A percentile compares a stretch with the other conserved stretches of the same genome.
Conservation (phyloP, 371 early-diverging fungal genomes). For the Funneliformis caledonium region DNA sequence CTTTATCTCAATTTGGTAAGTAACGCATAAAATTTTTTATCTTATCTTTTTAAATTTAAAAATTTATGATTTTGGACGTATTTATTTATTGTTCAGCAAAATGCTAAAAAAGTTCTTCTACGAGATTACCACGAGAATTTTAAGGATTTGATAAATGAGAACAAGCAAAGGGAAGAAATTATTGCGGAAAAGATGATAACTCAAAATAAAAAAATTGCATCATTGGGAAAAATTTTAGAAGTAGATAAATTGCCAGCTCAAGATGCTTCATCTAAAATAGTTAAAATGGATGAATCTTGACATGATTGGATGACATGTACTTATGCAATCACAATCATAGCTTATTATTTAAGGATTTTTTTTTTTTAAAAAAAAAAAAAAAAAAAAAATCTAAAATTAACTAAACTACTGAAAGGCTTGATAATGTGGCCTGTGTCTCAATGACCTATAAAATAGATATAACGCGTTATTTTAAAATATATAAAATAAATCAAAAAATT, state of each 20-base stretch:
- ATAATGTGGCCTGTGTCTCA: constrained; percentile 36
- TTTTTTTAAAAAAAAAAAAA: background rate
- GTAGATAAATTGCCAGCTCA: background rate
- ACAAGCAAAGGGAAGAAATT: background rate
- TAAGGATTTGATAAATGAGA: background rate
- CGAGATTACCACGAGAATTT: background rate
- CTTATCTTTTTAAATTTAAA: background rate
- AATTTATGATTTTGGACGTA: background rate
- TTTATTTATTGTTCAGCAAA: constrained; percentile 1
- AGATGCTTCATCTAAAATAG: background rate
- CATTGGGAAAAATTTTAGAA: background rate
- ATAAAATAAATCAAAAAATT: background rate
- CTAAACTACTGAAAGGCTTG: constrained; percentile 33
- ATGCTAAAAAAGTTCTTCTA: background rate
- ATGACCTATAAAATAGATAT: constrained; percentile 30
- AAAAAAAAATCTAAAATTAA: background rate
- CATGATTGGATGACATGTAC: background rate
- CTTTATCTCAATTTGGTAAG: constrained; percentile 9
- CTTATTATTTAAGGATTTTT: background rate
- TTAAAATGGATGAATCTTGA: background rate
- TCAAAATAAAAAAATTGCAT: constrained; percentile 12
- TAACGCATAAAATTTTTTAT: background rate
- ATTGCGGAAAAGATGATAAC: background rate
- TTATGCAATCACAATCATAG: background rate
- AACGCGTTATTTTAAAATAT: background rate